Conservation (phyloP, 345 rosid genomes). For the Schrenkiella parvula region DNA sequence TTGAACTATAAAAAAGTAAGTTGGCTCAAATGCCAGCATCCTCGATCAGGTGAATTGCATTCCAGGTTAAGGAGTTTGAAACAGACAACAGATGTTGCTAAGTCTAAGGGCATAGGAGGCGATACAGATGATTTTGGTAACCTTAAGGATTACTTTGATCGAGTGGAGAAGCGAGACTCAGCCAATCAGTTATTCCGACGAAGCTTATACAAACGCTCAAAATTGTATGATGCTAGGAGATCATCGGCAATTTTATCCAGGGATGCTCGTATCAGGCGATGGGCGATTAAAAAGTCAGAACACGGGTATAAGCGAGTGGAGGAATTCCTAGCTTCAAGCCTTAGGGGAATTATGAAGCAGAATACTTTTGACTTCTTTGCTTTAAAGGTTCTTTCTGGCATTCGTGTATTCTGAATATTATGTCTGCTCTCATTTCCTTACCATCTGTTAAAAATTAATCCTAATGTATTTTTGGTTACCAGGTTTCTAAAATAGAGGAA, state of each 20-base stretch:
- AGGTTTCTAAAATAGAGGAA: constrained; percentile 87
- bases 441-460: constrained; percentile 16
- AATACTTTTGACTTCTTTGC: constrained; percentile 79
- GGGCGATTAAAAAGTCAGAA: constrained; percentile 89
- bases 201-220: constrained; percentile 88
- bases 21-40: constrained; percentile 57
- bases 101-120: constrained; percentile 41
- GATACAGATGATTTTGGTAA: constrained; percentile 84
- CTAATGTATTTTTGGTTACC: constrained; percentile 27
- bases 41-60: constrained; percentile 43
- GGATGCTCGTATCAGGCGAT: constrained; percentile 95
- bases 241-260: constrained; percentile 86
- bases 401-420: neutral
- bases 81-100: constrained; percentile 51
- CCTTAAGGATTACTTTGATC: constrained; percentile 90
- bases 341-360: constrained; percentile 91
- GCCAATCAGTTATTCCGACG: constrained; percentile 78
- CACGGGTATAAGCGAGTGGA: constrained; percentile 86
- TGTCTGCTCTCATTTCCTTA: neutral
- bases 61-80: constrained; percentile 65
- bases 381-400: constrained; percentile 63
- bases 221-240: constrained; percentile 88
- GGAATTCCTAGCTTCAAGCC: constrained; percentile 81
- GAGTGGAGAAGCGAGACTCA: constrained; percentile 90
- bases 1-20: constrained; percentile 49